These are phyloP conservation scores for Coemansia sp. DNA, from an alignment of 192 early-diverging fungal species.

Conservation along the genomic window DNA sequence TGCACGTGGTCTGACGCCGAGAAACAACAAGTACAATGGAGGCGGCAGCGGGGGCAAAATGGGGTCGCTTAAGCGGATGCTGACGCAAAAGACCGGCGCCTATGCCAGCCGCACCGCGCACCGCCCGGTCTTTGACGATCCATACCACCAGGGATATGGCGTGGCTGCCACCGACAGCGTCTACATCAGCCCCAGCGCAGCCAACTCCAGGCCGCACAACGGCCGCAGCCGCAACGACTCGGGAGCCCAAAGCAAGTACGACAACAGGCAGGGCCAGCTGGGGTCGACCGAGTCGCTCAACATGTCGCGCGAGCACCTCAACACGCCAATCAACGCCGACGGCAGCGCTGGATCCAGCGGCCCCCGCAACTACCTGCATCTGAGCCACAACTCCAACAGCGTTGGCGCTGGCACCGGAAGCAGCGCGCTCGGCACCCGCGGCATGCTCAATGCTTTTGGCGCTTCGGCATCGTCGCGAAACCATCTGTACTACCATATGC, in stretches of 20 bases:
- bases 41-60: constrained; percentile 31
- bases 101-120: constrained; percentile 11
- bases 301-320: constrained; percentile 45
- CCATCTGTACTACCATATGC: constrained; percentile 56
- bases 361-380: constrained; percentile 10
- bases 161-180: constrained; percentile 36
- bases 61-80: constrained; percentile 52
- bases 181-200: constrained; percentile 18
- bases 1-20: constrained; percentile 14
- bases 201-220: neutral
- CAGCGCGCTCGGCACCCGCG: constrained; percentile 19
- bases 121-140: constrained; percentile 37
- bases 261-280: constrained; percentile 23
- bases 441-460: constrained; percentile 1
- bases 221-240: constrained; percentile 7
- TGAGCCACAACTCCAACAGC: neutral
- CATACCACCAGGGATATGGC: constrained; percentile 56
- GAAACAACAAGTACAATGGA: neutral
- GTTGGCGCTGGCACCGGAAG: constrained; percentile 2
- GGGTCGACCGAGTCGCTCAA: constrained; percentile 47
- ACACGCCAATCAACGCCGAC: constrained; percentile 40
- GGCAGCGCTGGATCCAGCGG: neutral
- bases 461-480: constrained; percentile 24
- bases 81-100: constrained; percentile 36
- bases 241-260: constrained; percentile 31